Base-by-base conservation (phyloP, 768 basidiomycete species). In the Hygrophorus russula region DNA sequence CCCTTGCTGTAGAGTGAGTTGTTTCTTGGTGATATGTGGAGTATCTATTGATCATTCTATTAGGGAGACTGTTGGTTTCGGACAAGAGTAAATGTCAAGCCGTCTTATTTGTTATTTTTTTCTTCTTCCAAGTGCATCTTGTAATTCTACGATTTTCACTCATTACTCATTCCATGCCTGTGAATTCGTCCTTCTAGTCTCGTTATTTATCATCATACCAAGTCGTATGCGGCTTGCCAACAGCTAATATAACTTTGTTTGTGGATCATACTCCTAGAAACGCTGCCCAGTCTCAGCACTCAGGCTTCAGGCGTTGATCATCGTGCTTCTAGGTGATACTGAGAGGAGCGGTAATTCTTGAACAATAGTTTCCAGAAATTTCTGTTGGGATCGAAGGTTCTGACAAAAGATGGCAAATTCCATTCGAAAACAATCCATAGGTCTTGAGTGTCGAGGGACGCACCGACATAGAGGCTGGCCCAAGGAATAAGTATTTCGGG, bases 21-120 rank as follows among this genome's bases (percentile, higher is more conserved):
- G 51, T 47, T 49, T 48, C 18, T 44, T 12, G 34, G 18, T 36
- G 32, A 46, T 4, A 32, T 42, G 41, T 41, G 39, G 53, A 7
- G 36, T 49, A 41, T 8, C 48, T 41, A 42, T 40, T 56, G 43
- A 61, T 27, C 17, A 5, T 3, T 44, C 46, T 14, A 56, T 48
- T 54, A 85, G 86, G 68, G 90, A 93, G 69, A 92, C 89, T 8
- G 83, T 93, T 53, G 90, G 89, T 50, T 94, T 94, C 63, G 90
- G 91, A 49, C 88, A 93, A 56, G 90, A 92, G 64, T 92, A 76
- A 24, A 24, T 41, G n/a, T 34, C 27, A 15, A 28, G 36, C 14
- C 31, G 39, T 37, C 41, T 34, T 47, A 42, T 53, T 19, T 32
- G 34, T 39, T 37, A 30, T 41, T 43, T 48, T 18, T 46, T 55